Conservation (phyloP, 768 basidiomycete species). For the Lentinula aciculospora region DNA sequence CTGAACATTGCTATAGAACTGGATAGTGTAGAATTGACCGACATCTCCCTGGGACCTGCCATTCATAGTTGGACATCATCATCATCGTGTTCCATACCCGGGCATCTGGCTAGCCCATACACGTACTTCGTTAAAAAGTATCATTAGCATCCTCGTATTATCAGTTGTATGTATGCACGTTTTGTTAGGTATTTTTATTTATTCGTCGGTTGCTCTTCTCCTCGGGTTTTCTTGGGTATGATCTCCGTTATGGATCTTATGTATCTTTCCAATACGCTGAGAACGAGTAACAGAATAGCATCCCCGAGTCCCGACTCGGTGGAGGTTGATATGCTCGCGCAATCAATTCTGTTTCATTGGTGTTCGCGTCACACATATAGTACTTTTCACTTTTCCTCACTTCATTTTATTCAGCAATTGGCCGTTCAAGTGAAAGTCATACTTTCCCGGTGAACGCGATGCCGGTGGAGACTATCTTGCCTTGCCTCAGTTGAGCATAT, state of each 20-base stretch:
- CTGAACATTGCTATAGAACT: neutral
- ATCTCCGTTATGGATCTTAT: neutral
- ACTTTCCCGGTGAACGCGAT: too few species aligned
- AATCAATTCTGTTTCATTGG: neutral
- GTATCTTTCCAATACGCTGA: neutral
- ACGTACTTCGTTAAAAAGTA: neutral
- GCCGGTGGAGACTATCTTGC: too few species aligned
- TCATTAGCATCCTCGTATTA: neutral
- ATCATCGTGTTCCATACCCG: neutral
- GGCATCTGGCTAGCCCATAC: neutral
- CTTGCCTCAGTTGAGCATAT: too few species aligned
- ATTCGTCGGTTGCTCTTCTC: neutral
- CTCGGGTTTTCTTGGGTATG: neutral
- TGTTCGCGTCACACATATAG: neutral
- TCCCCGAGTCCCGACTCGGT: neutral
- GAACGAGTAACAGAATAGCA: neutral
- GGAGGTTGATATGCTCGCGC: neutral
- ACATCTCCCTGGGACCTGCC: neutral
- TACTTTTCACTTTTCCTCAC: neutral
- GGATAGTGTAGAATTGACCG: neutral
- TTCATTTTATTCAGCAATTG: too few species aligned
- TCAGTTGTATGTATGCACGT: neutral
- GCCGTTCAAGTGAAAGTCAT: neutral
- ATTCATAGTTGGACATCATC: neutral
- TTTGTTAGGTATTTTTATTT: neutral